phyloP scores from a whole-genome alignment of 1,284 basidiomycete genomes.

The Phenoliferia sp. region DNA sequence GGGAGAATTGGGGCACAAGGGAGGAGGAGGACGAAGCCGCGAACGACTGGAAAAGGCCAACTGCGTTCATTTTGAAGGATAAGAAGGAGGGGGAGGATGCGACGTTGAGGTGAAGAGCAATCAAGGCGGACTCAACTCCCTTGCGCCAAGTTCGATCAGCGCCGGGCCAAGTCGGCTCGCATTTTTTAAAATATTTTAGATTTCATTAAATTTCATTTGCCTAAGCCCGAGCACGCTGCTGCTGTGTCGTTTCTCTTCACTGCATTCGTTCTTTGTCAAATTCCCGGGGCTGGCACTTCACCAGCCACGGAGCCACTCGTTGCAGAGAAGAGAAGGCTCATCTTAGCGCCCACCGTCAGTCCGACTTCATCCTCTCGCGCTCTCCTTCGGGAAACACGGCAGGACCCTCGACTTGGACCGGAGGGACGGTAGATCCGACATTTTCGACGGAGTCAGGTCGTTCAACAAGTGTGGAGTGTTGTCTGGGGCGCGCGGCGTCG shows the following conservation, averaged over 20 bases:
- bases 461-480: too few relatives aligned
- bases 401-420: not conserved
- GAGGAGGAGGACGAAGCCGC: not conserved
- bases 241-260: not conserved
- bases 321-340: not conserved
- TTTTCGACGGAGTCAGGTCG: too few relatives aligned
- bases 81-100: not conserved
- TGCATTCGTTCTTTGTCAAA: not conserved
- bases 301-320: not conserved
- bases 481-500: too few relatives aligned
- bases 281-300: not conserved
- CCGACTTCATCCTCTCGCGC: not conserved
- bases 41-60: not conserved
- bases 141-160: too few relatives aligned
- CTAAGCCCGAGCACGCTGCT: not conserved
- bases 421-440: not conserved
- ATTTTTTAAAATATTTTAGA: not conserved
- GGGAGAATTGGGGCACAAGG: slow-evolving; percentile 22
- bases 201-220: not conserved
- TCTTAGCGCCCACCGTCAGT: not conserved
- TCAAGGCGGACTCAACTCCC: too few relatives aligned
- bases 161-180: not conserved
- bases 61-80: not conserved
- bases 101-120: not conserved
- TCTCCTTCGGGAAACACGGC: not conserved